These are phyloP conservation scores for Plenodomus tracheiphilus DNA, from an alignment of 2,329 filamentous ascomycete species.

Conservation along the genomic window DNA sequence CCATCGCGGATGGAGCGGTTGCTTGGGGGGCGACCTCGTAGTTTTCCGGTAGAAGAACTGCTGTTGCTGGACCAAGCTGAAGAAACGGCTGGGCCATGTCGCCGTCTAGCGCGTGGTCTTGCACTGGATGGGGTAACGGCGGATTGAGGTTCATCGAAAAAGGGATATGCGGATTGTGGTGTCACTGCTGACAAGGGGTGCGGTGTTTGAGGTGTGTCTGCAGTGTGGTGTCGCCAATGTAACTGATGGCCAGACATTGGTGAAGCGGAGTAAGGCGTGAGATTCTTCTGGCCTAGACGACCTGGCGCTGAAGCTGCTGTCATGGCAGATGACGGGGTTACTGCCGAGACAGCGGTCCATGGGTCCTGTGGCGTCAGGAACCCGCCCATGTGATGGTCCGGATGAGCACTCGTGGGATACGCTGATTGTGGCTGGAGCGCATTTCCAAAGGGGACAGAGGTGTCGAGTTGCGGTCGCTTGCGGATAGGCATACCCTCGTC, in stretches of 20 bases:
- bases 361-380: conserved; percentile 48
- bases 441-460: conserved; percentile 47
- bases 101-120: conserved; percentile 58
- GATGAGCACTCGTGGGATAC: conserved; percentile 59
- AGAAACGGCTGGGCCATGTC: conserved; percentile 84
- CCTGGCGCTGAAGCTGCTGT: conserved; percentile 41
- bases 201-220: conserved; percentile 66
- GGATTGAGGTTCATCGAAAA: conserved; percentile 68
- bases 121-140: conserved; percentile 67
- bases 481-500: conserved; percentile 42
- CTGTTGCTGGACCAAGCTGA: conserved; percentile 81
- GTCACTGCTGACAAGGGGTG: conserved; percentile 81
- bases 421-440: conserved; percentile 50
- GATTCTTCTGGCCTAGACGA: conserved; percentile 37
- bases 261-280: conserved; percentile 49
- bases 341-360: conserved; percentile 48
- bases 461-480: conserved; percentile 67
- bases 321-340: conserved; percentile 44
- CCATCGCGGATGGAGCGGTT: conserved; percentile 68
- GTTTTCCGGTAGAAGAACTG: conserved; percentile 66
- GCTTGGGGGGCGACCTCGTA: conserved; percentile 77
- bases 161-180: conserved; percentile 58
- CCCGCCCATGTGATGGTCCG: conserved; percentile 55
- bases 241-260: conserved; percentile 47
- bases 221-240: conserved; percentile 57